Evolutionary conservation across 2,329 filamentous ascomycete species (phyloP).

Genomic region (Pestalotiopsis sp.): DNA sequence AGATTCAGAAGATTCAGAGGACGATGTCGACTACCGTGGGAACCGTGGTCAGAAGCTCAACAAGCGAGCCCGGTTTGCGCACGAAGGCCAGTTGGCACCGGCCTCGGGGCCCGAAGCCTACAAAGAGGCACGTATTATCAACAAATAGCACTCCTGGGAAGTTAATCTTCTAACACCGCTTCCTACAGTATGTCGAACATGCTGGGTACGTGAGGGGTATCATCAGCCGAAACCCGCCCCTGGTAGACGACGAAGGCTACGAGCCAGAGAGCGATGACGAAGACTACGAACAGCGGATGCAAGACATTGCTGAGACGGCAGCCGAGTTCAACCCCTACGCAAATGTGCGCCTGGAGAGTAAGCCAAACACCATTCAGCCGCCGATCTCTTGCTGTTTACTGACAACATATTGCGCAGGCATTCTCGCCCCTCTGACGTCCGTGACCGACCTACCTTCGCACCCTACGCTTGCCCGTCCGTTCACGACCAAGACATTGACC

Average conservation of each 20-base stretch:
- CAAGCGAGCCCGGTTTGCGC: slow-evolving; percentile 72
- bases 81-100: slow-evolving; percentile 69
- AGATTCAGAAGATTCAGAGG: slow-evolving; percentile 78
- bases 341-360: slow-evolving; percentile 72
- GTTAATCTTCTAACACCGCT: slow-evolving; percentile 4
- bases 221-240: slow-evolving; percentile 72
- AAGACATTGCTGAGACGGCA: slow-evolving; percentile 63
- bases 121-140: slow-evolving; percentile 61
- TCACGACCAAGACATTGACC: slow-evolving; percentile 72
- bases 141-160: slow-evolving; percentile 17
- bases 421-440: slow-evolving; percentile 75
- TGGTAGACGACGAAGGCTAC: slow-evolving; percentile 79
- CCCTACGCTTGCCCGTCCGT: slow-evolving; percentile 74
- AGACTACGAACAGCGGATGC: slow-evolving; percentile 67
- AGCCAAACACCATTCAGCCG: slow-evolving; percentile 30
- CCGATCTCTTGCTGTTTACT: not conserved
- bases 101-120: slow-evolving; percentile 69
- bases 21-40: slow-evolving; percentile 67
- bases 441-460: slow-evolving; percentile 76
- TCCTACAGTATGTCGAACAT: slow-evolving; percentile 67
- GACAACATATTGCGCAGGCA: slow-evolving; percentile 46
- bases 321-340: slow-evolving; percentile 76
- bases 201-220: slow-evolving; percentile 74
- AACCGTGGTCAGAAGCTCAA: slow-evolving; percentile 83
- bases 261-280: slow-evolving; percentile 75